Conservation (phyloP, 1,284 basidiomycete species). For the Melampsora americana region DNA sequence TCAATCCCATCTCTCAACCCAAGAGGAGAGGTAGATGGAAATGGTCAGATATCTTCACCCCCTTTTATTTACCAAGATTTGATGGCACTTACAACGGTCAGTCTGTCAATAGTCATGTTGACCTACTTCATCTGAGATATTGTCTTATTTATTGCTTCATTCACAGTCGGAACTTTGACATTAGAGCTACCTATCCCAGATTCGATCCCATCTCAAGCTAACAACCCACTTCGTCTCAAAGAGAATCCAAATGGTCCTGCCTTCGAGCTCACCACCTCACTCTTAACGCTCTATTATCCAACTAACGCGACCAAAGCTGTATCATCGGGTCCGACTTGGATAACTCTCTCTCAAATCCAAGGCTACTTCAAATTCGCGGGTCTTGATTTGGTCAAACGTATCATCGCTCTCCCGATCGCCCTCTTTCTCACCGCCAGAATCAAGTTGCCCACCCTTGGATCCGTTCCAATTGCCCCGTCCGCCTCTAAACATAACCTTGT, state of each 20-base stretch:
- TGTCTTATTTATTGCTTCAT: neutral
- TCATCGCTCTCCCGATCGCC: neutral
- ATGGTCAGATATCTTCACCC: conserved; percentile 18
- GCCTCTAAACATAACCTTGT: conserved; percentile 49
- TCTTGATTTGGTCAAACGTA: conserved; percentile 17
- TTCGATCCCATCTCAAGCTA: conserved; percentile 11
- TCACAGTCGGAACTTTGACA: conserved; percentile 32
- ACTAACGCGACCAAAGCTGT: neutral
- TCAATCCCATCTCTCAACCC: neutral
- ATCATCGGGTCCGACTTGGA: conserved; percentile 22
- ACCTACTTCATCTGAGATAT: neutral
- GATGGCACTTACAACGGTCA: conserved; percentile 34
- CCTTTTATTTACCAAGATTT: conserved; percentile 18
- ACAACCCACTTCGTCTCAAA: neutral
- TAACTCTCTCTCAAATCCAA: conserved; percentile 31
- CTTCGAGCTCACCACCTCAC: conserved; percentile 3
- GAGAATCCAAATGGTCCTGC: conserved; percentile 1
- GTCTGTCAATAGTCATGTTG: neutral
- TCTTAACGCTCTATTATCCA: conserved; percentile 34
- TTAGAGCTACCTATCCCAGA: conserved; percentile 37
- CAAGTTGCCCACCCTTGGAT: conserved; percentile 26
- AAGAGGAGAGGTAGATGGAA: conserved; percentile 10
- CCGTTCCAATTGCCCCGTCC: conserved; percentile 6
- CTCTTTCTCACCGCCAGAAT: conserved; percentile 1
- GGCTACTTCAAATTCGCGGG: conserved; percentile 33